Evolutionary conservation across 2,329 filamentous ascomycete genomes (phyloP).

Genomic region (Lachnellula cervina): DNA sequence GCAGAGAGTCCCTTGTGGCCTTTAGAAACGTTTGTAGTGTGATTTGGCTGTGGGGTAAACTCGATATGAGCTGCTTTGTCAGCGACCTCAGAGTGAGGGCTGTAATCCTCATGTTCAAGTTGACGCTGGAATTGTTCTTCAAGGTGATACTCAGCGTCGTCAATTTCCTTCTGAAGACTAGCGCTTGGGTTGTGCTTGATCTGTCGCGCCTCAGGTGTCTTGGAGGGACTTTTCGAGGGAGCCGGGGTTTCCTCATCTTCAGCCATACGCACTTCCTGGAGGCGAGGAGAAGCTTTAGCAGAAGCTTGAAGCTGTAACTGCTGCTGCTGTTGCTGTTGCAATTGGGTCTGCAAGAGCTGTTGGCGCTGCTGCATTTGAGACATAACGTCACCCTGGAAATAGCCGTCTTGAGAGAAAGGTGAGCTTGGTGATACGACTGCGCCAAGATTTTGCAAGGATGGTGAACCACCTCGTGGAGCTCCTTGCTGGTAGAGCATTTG

Average conservation of each 20-base stretch:
- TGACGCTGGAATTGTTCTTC: slow-evolving; percentile 76
- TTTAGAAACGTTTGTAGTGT: slow-evolving; percentile 21
- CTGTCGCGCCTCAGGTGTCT: slow-evolving; percentile 53
- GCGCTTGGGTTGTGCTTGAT: slow-evolving; percentile 70
- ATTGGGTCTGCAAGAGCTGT: slow-evolving; percentile 45
- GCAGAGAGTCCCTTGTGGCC: slow-evolving; percentile 22
- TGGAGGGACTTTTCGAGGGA: slow-evolving; percentile 45
- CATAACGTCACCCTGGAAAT: slow-evolving; percentile 35
- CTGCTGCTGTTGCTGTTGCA: slow-evolving; percentile 42
- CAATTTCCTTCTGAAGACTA: slow-evolving; percentile 76
- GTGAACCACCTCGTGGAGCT: slow-evolving; percentile 55
- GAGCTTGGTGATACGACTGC: slow-evolving; percentile 60
- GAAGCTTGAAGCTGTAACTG: slow-evolving; percentile 32
- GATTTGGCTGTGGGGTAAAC: slow-evolving; percentile 10
- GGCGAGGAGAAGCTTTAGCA: slow-evolving; percentile 51
- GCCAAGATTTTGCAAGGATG: slow-evolving; percentile 51
- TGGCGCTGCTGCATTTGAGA: slow-evolving; percentile 45
- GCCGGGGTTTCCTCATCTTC: slow-evolving; percentile 52
- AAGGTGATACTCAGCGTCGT: slow-evolving; percentile 80
- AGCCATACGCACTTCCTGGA: slow-evolving; percentile 70
- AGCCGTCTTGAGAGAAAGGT: slow-evolving; percentile 46
- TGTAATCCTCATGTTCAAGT: slow-evolving; percentile 73
- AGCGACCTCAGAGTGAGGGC: slow-evolving; percentile 47
- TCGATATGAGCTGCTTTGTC: slow-evolving; percentile 20
- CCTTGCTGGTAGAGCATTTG: slow-evolving; percentile 49